Evolutionary conservation across 257 asterid genomes (phyloP).

Genomic region (Prunella vulgaris): DNA sequence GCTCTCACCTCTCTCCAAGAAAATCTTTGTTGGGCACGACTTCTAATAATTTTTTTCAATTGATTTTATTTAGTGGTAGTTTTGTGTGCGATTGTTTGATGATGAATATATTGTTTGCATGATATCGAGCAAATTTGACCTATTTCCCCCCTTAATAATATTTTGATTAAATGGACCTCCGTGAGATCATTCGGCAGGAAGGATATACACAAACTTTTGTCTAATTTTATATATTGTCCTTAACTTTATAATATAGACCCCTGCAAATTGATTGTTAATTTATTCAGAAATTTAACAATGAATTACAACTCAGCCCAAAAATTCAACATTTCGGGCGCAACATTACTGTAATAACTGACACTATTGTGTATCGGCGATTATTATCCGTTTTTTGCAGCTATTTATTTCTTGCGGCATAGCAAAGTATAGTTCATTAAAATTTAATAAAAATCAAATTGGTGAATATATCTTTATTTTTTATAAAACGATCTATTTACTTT

Average conservation of each 20-base stretch:
- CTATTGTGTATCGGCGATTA: background rate
- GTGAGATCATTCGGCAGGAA: too few relatives aligned
- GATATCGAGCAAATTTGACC: too few relatives aligned
- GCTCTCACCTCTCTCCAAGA: background rate
- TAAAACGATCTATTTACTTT: too few relatives aligned
- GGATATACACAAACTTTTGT: too few relatives aligned
- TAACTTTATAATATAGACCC: background rate
- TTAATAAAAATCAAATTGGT: background rate
- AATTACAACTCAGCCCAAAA: background rate
- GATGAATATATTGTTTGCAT: too few relatives aligned
- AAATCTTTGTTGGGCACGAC: background rate
- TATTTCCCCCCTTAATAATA: too few relatives aligned
- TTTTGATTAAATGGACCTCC: too few relatives aligned
- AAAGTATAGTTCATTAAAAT: too few relatives aligned
- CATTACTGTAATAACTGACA: background rate
- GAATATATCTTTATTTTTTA: background rate
- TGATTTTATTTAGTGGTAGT: background rate
- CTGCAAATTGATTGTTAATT: background rate
- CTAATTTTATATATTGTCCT: background rate
- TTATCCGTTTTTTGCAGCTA: background rate
- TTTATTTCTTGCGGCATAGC: background rate
- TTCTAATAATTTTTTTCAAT: too few relatives aligned
- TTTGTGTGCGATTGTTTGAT: background rate
- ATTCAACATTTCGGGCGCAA: background rate
- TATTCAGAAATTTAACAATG: background rate